These are phyloP conservation scores for Microcos paniculata DNA, from an alignment of 345 rosid species.

Conservation along the genomic window DNA sequence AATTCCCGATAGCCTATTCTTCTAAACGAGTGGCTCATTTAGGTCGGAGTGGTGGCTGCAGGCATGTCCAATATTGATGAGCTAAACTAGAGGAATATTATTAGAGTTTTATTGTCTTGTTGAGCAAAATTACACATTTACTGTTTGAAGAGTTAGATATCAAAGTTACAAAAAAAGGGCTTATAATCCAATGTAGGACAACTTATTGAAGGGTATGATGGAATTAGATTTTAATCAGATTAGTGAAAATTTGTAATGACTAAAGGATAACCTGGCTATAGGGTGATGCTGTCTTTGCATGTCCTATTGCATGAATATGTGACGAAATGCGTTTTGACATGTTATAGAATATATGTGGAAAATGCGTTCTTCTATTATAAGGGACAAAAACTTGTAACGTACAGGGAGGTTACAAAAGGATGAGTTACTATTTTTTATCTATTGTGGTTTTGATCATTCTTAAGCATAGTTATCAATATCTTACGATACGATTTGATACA, in stretches of 20 bases:
- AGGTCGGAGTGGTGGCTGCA: conserved; percentile 13
- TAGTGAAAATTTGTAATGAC: background rate
- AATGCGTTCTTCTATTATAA: too few species aligned
- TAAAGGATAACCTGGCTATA: background rate
- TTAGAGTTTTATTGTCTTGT: background rate
- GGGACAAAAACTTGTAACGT: too few species aligned
- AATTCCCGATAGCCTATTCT: conserved; percentile 21
- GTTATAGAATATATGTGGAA: too few species aligned
- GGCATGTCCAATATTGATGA: background rate
- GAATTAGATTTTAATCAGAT: background rate
- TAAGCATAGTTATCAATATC: too few species aligned
- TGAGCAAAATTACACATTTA: background rate
- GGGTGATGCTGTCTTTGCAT: background rate
- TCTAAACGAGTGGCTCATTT: conserved; percentile 55
- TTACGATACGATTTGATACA: too few species aligned
- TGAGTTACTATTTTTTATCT: too few species aligned
- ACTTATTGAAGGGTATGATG: background rate
- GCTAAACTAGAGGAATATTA: background rate
- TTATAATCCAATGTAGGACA: background rate
- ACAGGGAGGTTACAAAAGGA: too few species aligned
- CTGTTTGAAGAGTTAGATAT: background rate
- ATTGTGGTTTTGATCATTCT: too few species aligned
- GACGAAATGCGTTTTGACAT: background rate
- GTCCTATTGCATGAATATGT: background rate
- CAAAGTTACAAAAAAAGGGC: background rate